Evolutionary conservation across 768 basidiomycete species (phyloP), one percentile per base, ranked within the genome.

Genomic region (Boletus pseudo-olivaceus): DNA sequence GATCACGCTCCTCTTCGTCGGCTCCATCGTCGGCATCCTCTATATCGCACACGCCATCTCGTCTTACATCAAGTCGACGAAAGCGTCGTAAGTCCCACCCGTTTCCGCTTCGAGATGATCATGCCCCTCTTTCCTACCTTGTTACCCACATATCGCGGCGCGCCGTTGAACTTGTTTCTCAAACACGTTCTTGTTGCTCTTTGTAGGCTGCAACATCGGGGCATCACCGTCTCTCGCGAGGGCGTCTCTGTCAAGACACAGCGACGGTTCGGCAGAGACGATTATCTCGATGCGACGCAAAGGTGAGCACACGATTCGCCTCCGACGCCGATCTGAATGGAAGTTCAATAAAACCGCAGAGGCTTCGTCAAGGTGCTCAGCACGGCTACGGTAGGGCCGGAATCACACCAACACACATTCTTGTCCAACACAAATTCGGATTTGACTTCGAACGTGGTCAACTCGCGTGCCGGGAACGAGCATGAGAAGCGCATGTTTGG

Each of bases 221-320:
- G 87, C 8, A 70, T 83, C 46, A 69, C 81, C 30, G 68, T 89
- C 43, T 82, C 85, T 1, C 67, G 75, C n/a, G 72, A 73, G 4
- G 88, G 88, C 4, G 75, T 89, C 12, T 79, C 84, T 0, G 74
- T 90, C 40, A 87, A 86, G 70, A 89, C 86, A 1, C 66, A 75
- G 20, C 79, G 76, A 54, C 76, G 78, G 7, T 78, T 85, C 57
- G 81, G 82, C 55, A 74, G 83, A 38, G 81, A 85, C 49, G 77
- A 80, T 39, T 89, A 89, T 55, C 72, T 89, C 4, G 86, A 88
- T 62, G 85, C 86, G 7, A 88, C 87, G 15, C 88, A 88, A 63
- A 73, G 87, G 87, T 87, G 30, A 48, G 50, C 30, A 42, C 29
- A 15, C 23, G 23, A 23, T 23, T 29, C n/a, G 29, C 5, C 29